phyloP scores from a whole-genome alignment of 1,284 basidiomycete species.

The Psilocybe mexicana region DNA sequence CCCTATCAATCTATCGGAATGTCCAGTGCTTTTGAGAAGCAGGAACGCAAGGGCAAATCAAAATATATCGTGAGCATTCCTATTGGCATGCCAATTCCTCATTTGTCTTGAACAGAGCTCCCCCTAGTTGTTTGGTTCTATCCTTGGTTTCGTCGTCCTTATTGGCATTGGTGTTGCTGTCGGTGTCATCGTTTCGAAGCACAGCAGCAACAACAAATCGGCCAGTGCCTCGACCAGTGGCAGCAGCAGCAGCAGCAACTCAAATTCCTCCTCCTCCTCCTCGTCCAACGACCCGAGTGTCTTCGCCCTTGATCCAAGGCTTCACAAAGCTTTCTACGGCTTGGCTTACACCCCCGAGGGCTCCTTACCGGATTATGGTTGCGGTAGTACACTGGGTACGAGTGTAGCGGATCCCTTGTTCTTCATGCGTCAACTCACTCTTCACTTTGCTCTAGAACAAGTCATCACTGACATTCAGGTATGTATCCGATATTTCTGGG shows the following conservation, averaged over 20 bases:
- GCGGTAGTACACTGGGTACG: slow-evolving; percentile 44
- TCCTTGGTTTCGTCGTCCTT: slow-evolving; percentile 43
- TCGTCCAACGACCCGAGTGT: slow-evolving; percentile 52
- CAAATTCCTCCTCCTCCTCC: slow-evolving; percentile 25
- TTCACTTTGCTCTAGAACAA: slow-evolving; percentile 29
- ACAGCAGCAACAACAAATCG: slow-evolving; percentile 30
- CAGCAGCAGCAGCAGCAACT: slow-evolving; percentile 9
- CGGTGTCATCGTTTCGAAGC: slow-evolving; percentile 54
- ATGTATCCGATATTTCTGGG: slow-evolving; percentile 3
- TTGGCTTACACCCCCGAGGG: slow-evolving; percentile 65
- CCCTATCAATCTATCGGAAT: slow-evolving; percentile 26
- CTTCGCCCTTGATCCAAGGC: slow-evolving; percentile 59
- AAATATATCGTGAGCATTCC: slow-evolving; percentile 34
- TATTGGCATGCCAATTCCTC: background rate
- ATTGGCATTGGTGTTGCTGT: slow-evolving; percentile 52
- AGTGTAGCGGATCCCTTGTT: background rate
- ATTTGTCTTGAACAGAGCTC: background rate
- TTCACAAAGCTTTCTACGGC: slow-evolving; percentile 70
- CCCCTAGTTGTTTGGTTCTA: slow-evolving; percentile 47
- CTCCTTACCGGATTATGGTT: slow-evolving; percentile 45
- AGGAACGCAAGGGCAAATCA: slow-evolving; percentile 27
- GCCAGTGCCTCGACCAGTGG: slow-evolving; percentile 17
- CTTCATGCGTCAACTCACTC: slow-evolving; percentile 1
- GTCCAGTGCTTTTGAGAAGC: slow-evolving; percentile 28
- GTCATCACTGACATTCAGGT: slow-evolving; percentile 51